Evolutionary conservation across 78 protist genomes (phyloP).

Genomic region (Dictyostelium firmibasis): DNA sequence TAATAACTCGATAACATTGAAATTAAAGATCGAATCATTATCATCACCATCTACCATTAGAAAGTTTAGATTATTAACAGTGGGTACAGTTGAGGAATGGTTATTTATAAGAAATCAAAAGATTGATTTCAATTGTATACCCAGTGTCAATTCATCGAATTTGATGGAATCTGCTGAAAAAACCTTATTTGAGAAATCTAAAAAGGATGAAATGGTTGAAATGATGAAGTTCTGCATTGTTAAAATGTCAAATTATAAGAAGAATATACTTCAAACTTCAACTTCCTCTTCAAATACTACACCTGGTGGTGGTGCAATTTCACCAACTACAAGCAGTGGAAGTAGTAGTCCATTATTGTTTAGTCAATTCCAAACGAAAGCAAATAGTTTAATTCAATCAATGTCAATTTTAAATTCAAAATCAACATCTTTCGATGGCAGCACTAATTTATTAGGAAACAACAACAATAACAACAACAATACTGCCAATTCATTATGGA

Average conservation of each 20-base stretch:
- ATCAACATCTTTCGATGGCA: constrained; percentile 17
- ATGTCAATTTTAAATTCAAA: constrained; percentile 3
- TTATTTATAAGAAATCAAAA: not conserved
- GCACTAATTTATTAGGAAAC: not conserved
- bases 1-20: not conserved
- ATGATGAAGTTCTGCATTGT: constrained; percentile 78
- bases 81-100: constrained; percentile 70
- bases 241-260: constrained; percentile 37
- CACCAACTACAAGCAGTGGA: constrained; percentile 3
- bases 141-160: not conserved
- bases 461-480: not conserved
- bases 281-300: not conserved
- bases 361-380: constrained; percentile 16
- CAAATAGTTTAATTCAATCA: constrained; percentile 15
- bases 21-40: not conserved
- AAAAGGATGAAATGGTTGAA: constrained; percentile 44
- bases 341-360: constrained; percentile 3
- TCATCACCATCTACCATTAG: not conserved
- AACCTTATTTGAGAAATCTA: not conserved
- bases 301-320: not conserved
- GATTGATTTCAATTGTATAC: not conserved
- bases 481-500: not conserved
- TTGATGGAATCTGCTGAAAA: not conserved
- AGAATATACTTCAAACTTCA: not conserved
- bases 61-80: not conserved